A percentile compares a stretch with the other conserved stretches of the same genome.
Conservation (phyloP, 163 green algal genomes). For the Scenedesmus sp. region DNA sequence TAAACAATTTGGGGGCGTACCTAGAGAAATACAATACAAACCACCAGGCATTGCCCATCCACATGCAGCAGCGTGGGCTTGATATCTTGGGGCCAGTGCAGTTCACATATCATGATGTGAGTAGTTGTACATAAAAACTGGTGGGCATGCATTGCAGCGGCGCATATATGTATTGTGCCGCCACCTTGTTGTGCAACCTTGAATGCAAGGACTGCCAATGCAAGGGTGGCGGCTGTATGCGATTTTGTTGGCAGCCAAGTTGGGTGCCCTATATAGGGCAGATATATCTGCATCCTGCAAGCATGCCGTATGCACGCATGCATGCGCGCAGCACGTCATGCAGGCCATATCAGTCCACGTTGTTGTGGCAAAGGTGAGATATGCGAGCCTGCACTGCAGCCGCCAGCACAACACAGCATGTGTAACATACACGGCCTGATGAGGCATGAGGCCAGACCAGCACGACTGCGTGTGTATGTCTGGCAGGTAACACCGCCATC, state of each 20-base stretch:
- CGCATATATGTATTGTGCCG: neutral
- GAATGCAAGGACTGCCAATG: neutral
- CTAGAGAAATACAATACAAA: no score
- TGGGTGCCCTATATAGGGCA: neutral
- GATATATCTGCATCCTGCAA: neutral
- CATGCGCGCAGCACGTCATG: no score
- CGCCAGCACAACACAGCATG: no score
- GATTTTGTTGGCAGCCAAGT: neutral
- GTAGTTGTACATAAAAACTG: neutral
- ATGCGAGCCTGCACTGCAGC: no score
- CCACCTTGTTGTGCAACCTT: neutral
- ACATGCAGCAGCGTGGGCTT: neutral
- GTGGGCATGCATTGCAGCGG: neutral
- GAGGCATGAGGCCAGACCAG: no score
- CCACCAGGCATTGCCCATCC: neutral
- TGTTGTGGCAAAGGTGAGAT: no score
- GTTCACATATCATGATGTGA: neutral
- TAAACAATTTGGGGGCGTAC: no score
- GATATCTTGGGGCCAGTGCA: neutral
- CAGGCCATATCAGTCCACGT: no score
- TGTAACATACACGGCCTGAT: no score
- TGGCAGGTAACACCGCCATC: no score
- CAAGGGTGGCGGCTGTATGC: neutral
- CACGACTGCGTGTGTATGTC: no score
- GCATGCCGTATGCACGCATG: neutral